Conservation (phyloP, 2,329 filamentous ascomycete species). For the Lachnellula subtilissima region DNA sequence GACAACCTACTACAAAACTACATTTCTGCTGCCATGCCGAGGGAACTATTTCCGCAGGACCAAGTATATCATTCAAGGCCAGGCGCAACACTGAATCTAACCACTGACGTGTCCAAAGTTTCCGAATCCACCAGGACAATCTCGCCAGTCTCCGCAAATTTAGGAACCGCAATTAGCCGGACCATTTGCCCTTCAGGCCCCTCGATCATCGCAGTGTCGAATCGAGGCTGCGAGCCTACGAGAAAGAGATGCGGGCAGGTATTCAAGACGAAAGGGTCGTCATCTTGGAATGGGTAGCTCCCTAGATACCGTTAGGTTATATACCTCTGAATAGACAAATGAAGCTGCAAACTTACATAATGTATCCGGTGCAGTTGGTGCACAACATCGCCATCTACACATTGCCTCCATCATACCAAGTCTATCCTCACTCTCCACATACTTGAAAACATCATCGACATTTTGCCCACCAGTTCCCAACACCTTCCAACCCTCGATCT, state of each 20-base stretch:
- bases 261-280: constrained; percentile 84
- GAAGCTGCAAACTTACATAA: constrained; percentile 60
- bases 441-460: constrained; percentile 88
- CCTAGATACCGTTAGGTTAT: constrained; percentile 43
- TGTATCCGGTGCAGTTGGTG: constrained; percentile 93
- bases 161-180: constrained; percentile 76
- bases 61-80: too few species aligned
- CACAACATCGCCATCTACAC: constrained; percentile 84
- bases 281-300: constrained; percentile 94
- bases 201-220: constrained; percentile 66
- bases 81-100: constrained; percentile 22
- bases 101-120: constrained; percentile 56
- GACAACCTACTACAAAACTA: too few species aligned
- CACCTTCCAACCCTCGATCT: constrained; percentile 84
- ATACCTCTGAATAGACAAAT: not conserved
- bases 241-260: constrained; percentile 88
- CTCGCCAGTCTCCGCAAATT: constrained; percentile 72
- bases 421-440: constrained; percentile 72
- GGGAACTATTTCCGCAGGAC: too few species aligned
- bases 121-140: constrained; percentile 81
- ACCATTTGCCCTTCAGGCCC: constrained; percentile 66
- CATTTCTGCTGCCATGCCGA: too few species aligned
- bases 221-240: constrained; percentile 76
- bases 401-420: constrained; percentile 91
- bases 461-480: constrained; percentile 89